phyloP scores from a whole-genome alignment of 1,284 basidiomycete genomes.

The Cutaneotrichosporon cavernicola region DNA sequence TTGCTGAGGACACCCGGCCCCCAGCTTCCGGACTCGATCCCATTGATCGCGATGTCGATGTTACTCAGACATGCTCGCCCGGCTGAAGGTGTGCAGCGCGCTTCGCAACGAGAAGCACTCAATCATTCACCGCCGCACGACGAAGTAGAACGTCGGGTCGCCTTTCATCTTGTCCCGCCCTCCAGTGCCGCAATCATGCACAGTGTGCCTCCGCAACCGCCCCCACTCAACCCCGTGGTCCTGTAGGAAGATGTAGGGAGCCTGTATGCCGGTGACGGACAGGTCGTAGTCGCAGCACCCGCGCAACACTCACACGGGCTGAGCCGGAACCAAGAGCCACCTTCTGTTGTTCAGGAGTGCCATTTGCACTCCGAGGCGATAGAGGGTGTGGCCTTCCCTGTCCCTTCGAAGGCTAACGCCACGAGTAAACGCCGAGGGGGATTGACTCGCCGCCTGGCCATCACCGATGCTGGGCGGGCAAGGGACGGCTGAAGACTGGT shows the following conservation, averaged over 20 bases:
- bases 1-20: slow-evolving; percentile 25
- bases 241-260: slow-evolving; percentile 30
- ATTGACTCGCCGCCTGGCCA: not conserved
- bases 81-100: slow-evolving; percentile 20
- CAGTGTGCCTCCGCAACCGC: slow-evolving; percentile 16
- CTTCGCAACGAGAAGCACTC: slow-evolving; percentile 23
- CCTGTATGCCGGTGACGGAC: slow-evolving; percentile 27
- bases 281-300: slow-evolving; percentile 17
- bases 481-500: not conserved
- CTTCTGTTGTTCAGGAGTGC: slow-evolving; percentile 14
- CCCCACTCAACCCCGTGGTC: slow-evolving; percentile 21
- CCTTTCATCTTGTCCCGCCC: slow-evolving; percentile 8
- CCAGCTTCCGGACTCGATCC: slow-evolving; percentile 22
- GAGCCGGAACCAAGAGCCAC: slow-evolving; percentile 22
- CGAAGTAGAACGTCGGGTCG: slow-evolving; percentile 15
- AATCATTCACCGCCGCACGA: slow-evolving; percentile 27
- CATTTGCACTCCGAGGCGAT: slow-evolving; percentile 26
- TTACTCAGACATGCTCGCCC: slow-evolving; percentile 26
- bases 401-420: slow-evolving; percentile 15
- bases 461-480: not conserved
- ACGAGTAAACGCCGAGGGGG: slow-evolving; percentile 1
- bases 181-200: slow-evolving; percentile 13
- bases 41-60: slow-evolving; percentile 22
- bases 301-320: slow-evolving; percentile 27
- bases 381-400: slow-evolving; percentile 20